Conservation (phyloP, 2,329 filamentous ascomycete genomes). For the Bipolaris sorokiniana region DNA sequence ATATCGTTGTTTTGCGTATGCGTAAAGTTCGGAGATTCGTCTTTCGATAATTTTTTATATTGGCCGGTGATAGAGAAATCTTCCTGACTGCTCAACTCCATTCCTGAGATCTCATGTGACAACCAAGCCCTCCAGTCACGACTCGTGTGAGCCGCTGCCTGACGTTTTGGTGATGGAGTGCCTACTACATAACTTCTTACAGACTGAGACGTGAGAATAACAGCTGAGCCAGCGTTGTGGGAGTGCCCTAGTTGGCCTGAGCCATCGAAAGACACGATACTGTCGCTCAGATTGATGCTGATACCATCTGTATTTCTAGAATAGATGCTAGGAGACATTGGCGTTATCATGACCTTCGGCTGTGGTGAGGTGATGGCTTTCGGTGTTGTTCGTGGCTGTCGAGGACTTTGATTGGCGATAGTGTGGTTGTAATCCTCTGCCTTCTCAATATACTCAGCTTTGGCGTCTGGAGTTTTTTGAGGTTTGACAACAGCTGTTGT, state of each 20-base stretch:
- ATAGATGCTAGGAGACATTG: slow-evolving; percentile 56
- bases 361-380: slow-evolving; percentile 16
- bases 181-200: slow-evolving; percentile 53
- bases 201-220: slow-evolving; percentile 53
- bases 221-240: slow-evolving; percentile 44
- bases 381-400: slow-evolving; percentile 1
- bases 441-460: background rate
- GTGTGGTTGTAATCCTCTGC: too few relatives aligned
- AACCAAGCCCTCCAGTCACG: slow-evolving; percentile 57
- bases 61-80: slow-evolving; percentile 37
- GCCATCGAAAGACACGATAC: slow-evolving; percentile 36
- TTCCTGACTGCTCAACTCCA: slow-evolving; percentile 38
- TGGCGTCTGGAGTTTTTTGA: background rate
- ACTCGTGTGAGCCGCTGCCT: slow-evolving; percentile 42
- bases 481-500: slow-evolving; percentile 12
- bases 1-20: slow-evolving; percentile 39
- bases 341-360: slow-evolving; percentile 26
- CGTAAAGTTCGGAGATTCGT: slow-evolving; percentile 27
- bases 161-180: slow-evolving; percentile 34
- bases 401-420: background rate
- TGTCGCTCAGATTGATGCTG: slow-evolving; percentile 46
- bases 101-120: slow-evolving; percentile 52
- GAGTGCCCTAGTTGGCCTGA: slow-evolving; percentile 9
- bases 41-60: slow-evolving; percentile 20
- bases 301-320: slow-evolving; percentile 52